Evolutionary conservation across 305 asterid species (phyloP), one percentile per base, ranked within the genome.

Genomic region (Lippia alba): DNA sequence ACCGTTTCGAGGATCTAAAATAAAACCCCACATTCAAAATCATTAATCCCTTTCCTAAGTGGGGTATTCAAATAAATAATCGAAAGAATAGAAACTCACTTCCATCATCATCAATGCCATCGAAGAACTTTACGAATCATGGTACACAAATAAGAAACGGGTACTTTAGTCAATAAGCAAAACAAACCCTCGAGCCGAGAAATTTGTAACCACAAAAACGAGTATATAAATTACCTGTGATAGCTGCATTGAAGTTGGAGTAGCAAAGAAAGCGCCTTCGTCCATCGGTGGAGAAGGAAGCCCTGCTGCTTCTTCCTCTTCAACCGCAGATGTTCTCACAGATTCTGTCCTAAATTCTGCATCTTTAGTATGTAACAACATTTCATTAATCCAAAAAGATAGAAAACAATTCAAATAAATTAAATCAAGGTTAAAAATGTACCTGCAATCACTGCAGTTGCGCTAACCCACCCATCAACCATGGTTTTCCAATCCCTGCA

Each of bases 241-340:
- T 15, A 90, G 81, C 84, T 92, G 97, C 84, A 92, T 82, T 55
- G 92, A 78, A 73, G 84, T 71, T 56, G 91, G 88, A 46, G 89
- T 61, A 57, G 91, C 69, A 73, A 92, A 84, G 80, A 92, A 89
- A 55, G 86, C 93, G 51, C 91, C 95, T 75, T 87, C 97, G 45
- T 94, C 99, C 18, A 94, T 77, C 12, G 99, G 99, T 12, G 99
- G 99, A 76, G 97, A 94, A 36, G 99, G 99, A 10, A 94, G 89
- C 17, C 99, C 99, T 77, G 82, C 98, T 55, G 91, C 97, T 61
- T 91, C 91, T 68, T 90, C 97, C 61, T 91, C 91, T 68, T 90
- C 87, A 64, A 83, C 77, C 56, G 54, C 81, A 41, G 96, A 84
- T 6, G 89, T 81, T 79, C 89, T 92, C 56, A 73, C 83, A 34